These are phyloP conservation scores for Aegilops longissima DNA, from an alignment of 176 grass and related monocot species.

Conservation along the genomic window DNA sequence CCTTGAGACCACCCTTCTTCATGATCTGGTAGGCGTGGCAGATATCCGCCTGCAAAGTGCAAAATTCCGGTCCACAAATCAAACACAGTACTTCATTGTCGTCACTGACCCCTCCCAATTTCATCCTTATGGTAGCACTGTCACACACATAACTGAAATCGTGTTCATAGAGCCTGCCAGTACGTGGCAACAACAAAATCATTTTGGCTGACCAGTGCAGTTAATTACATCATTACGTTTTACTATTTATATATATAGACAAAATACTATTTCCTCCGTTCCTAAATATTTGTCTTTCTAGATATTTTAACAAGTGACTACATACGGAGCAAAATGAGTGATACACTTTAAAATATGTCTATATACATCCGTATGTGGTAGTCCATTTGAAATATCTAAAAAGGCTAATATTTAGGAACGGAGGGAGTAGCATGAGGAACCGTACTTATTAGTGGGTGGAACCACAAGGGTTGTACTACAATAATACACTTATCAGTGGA, in stretches of 20 bases:
- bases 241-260: too few relatives aligned
- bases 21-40: constrained; percentile 99
- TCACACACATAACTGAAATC: neutral
- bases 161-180: neutral
- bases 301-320: too few relatives aligned
- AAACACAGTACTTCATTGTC: neutral
- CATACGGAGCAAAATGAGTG: too few relatives aligned
- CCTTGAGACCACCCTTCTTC: constrained; percentile 94
- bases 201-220: neutral
- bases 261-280: too few relatives aligned
- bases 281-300: too few relatives aligned
- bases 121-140: neutral
- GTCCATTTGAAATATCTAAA: too few relatives aligned
- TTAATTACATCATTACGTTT: neutral
- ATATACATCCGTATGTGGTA: too few relatives aligned
- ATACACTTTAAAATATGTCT: too few relatives aligned
- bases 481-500: neutral
- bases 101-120: neutral
- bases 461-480: neutral
- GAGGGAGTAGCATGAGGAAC: neutral
- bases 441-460: neutral
- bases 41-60: constrained; percentile 65
- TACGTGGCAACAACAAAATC: neutral
- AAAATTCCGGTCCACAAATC: neutral
- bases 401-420: too few relatives aligned